phyloP scores from a whole-genome alignment of 1,284 basidiomycete species.

The Sanghuangporus weigelae region DNA sequence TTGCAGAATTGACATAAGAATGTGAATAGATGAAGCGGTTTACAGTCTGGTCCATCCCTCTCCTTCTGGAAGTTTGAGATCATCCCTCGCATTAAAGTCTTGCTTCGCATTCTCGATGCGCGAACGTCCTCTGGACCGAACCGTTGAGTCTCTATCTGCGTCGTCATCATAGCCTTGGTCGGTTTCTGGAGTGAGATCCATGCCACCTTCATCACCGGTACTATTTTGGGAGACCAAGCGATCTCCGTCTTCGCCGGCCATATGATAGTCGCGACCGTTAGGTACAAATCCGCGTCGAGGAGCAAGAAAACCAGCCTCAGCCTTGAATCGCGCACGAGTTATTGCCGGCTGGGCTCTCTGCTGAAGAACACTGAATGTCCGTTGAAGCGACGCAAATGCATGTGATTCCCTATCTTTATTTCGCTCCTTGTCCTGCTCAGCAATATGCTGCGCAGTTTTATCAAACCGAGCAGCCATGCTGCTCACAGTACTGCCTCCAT shows the following conservation, averaged over 20 bases:
- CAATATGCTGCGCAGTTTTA: neutral
- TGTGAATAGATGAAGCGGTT: neutral
- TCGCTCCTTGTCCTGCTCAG: neutral
- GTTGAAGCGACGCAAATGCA: conserved; percentile 38
- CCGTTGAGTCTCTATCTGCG: neutral
- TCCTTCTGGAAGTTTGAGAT: conserved; percentile 58
- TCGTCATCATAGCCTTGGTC: conserved; percentile 24
- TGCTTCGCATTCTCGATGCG: conserved; percentile 12
- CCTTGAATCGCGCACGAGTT: conserved; percentile 61
- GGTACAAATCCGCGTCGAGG: conserved; percentile 48
- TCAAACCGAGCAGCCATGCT: conserved; percentile 5
- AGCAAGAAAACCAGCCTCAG: conserved; percentile 55
- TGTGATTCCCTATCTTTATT: conserved; percentile 15
- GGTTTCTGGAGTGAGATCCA: conserved; percentile 1
- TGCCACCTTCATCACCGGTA: conserved; percentile 8
- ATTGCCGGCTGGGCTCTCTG: conserved; percentile 40
- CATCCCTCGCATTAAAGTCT: conserved; percentile 37
- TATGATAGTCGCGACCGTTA: conserved; percentile 24
- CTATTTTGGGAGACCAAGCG: conserved; percentile 18
- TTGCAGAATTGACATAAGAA: no score
- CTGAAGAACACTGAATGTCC: conserved; percentile 41
- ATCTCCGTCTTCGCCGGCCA: conserved; percentile 27
- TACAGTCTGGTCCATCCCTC: conserved; percentile 52
- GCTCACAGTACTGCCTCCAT: neutral
- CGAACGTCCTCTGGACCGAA: conserved; percentile 8